Evolutionary conservation across 352 stramenopile species (phyloP).

Genomic region (Pythium grandisporangium): DNA sequence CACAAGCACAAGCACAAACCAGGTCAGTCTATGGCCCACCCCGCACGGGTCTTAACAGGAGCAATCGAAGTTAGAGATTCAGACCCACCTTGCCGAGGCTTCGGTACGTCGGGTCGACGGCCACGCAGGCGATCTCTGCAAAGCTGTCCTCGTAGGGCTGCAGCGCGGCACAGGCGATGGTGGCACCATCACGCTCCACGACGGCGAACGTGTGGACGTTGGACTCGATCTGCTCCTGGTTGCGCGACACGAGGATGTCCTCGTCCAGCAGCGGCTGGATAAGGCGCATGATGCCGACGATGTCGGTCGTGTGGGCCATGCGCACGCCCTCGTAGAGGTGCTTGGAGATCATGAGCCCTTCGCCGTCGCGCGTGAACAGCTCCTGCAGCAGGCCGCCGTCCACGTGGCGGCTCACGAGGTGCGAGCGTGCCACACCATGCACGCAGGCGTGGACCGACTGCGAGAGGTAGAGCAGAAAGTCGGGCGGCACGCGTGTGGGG

Average conservation of each 20-base stretch:
- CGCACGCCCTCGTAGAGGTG: constrained; percentile 96
- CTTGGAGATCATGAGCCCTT: constrained; percentile 94
- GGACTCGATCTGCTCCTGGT: constrained; percentile 84
- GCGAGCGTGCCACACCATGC: constrained; percentile 76
- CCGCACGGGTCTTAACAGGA: too few relatives aligned
- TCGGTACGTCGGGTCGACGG: constrained; percentile 83
- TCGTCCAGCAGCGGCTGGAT: constrained; percentile 85
- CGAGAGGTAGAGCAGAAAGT: constrained; percentile 81
- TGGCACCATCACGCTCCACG: constrained; percentile 82
- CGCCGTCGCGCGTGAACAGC: constrained; percentile 96
- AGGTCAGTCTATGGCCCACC: too few relatives aligned
- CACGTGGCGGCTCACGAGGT: constrained; percentile 80
- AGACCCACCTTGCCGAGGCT: constrained; percentile 57
- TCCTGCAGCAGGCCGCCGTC: constrained; percentile 92
- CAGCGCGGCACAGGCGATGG: constrained; percentile 84
- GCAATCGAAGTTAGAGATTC: not conserved
- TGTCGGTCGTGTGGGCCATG: constrained; percentile 88
- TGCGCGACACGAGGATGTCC: constrained; percentile 81
- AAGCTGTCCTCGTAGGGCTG: constrained; percentile 87
- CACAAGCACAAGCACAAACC: not conserved
- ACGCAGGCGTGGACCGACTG: constrained; percentile 79
- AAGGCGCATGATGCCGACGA: constrained; percentile 83
- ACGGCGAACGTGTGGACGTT: constrained; percentile 85
- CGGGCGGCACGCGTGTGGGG: constrained; percentile 34
- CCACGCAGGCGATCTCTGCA: constrained; percentile 87